Evolutionary conservation across 2,329 filamentous ascomycete species (phyloP).

Genomic region (Fusarium brevicatenulatum): DNA sequence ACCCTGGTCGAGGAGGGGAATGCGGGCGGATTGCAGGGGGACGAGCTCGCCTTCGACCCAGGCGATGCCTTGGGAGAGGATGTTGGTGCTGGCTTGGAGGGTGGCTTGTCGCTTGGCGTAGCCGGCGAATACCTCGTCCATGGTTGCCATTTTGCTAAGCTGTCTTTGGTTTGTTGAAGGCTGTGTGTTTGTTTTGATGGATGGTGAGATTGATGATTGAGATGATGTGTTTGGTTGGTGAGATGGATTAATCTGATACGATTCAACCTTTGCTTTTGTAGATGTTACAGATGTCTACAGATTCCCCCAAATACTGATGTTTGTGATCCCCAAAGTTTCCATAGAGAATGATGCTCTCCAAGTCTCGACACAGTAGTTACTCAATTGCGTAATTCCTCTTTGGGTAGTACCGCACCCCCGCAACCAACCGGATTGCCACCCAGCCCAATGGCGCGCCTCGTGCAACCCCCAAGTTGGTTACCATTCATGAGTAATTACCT

Average conservation of each 20-base stretch:
- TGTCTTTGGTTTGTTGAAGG: too few species aligned
- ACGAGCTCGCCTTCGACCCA: slow-evolving; percentile 57
- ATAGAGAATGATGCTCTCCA: not conserved
- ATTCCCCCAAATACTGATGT: accelerated
- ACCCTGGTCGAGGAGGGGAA: slow-evolving; percentile 61
- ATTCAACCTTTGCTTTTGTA: slow-evolving; percentile 10
- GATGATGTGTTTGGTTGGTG: not conserved
- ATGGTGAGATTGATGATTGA: not conserved
- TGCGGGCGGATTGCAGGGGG: slow-evolving; percentile 58
- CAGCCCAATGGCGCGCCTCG: not conserved
- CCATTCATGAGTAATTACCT: too few species aligned
- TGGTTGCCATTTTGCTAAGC: slow-evolving; percentile 51
- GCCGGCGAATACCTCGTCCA: slow-evolving; percentile 54
- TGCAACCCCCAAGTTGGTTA: too few species aligned
- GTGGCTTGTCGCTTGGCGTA: slow-evolving; percentile 45
- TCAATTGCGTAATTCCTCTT: slow-evolving; percentile 15
- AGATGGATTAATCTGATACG: not conserved
- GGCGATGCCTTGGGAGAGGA: slow-evolving; percentile 53
- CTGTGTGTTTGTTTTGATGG: not conserved
- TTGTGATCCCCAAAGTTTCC: accelerated
- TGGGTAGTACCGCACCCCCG: not conserved
- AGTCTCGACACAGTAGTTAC: not conserved
- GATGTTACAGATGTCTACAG: not conserved
- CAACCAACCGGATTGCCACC: not conserved
- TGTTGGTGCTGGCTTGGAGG: slow-evolving; percentile 38